Base-by-base conservation (phyloP, 371 early-diverging fungal genomes). In the Haplosporangium sp. region DNA sequence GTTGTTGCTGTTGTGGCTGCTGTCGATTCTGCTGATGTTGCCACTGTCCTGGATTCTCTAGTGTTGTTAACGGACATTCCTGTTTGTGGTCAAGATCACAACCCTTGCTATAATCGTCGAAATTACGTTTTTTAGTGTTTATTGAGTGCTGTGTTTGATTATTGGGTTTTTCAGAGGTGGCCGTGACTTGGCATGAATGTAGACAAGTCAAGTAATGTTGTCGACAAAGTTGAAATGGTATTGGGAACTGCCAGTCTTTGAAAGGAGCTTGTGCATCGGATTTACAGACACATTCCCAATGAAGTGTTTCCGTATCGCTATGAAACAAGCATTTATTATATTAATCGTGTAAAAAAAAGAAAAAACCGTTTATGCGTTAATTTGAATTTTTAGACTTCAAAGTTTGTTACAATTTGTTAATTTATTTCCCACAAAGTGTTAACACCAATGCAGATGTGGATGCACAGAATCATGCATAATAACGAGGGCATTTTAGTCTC, bases 221-320 rank as follows among this genome's bases (percentile, higher is more conserved):
- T 13, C 65, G 52, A 34, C 66, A 69, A 42, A 69, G 70, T 61
- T 65, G 69, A 52, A 74, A 69, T 4, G 75, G 62, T 4, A 74
- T 56, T 8, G 70, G 75, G 42, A 69, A 61, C 40, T 74, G 70
- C 69, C 75, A 74, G 47, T 48, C 34, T 17, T 55, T n/a, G 56
- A 69, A 74, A 4, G 53, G 6, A 9, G 44, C 10, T 20, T 45
- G 7, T 35, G 44, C 7, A 45, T 37, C 35, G n/a, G 53, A 40
- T 45, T 38, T 39, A 13, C 70, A 69, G 4, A 52, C 37, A 11
- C 75, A 74, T 3, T 13, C 44, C 75, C 70, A 74, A 27, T 7
- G 37, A 3, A 74, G 57, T 8, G 66, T 69, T 2, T 74, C 48
- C 1, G 45, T 44, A 13, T 73, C 44, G 53, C 74, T 73, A 63